Percentiles rank a stretch among this genome's conserved stretches.
phyloP scores from a whole-genome alignment of 179 eudicot species.

The Beta macrorhiza region DNA sequence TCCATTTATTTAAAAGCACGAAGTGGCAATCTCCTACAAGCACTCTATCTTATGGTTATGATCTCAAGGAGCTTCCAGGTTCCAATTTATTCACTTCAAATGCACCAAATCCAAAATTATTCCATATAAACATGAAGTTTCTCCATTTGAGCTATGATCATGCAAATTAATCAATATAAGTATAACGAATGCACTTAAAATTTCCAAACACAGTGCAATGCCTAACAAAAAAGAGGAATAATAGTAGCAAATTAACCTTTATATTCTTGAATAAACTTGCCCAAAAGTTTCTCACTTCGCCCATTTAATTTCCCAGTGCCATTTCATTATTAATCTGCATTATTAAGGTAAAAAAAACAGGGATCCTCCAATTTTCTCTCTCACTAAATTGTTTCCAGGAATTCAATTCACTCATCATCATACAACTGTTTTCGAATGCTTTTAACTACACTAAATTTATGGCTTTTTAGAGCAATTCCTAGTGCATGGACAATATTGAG shows the following conservation, averaged over 20 bases:
- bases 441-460: no score
- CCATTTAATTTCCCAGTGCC: slow-evolving; percentile 93
- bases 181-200: neutral
- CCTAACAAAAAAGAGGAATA: neutral
- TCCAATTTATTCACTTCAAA: no score
- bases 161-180: neutral
- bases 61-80: neutral
- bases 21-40: neutral
- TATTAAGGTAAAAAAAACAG: no score
- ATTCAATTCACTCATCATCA: no score
- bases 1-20: neutral
- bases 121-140: neutral
- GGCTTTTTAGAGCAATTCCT: no score
- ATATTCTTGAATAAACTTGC: slow-evolving; percentile 66
- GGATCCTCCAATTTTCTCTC: no score
- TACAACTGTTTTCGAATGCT: no score
- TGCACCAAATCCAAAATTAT: neutral
- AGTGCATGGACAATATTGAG: no score
- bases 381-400: no score
- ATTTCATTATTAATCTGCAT: slow-evolving; percentile 15
- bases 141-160: no score
- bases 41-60: neutral
- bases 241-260: slow-evolving; percentile 42
- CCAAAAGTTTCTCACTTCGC: slow-evolving; percentile 86
- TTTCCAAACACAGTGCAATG: neutral